phyloP scores from a whole-genome alignment of 148 eudicot species.

The Fagopyrum homotropicum region DNA sequence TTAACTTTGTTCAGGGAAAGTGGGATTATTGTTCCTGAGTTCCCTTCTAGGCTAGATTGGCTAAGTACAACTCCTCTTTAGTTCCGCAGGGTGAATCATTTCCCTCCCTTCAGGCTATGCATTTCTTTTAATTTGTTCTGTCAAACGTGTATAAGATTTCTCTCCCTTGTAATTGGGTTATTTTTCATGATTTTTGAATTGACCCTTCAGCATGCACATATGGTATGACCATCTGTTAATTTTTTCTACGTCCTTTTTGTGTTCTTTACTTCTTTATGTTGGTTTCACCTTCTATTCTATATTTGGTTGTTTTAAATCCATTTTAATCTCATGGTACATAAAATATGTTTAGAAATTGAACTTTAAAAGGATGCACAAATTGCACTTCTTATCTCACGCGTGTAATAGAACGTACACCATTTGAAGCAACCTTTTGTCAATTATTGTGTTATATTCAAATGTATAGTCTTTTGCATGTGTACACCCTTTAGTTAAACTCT shows the following conservation, averaged over 20 bases:
- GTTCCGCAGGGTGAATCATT: conserved; percentile 53
- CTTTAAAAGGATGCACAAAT: neutral
- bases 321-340: neutral
- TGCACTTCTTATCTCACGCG: neutral
- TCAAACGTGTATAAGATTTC: too few species aligned
- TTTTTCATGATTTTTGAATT: too few species aligned
- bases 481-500: conserved; percentile 1
- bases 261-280: too few species aligned
- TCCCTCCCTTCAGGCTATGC: too few species aligned
- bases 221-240: too few species aligned
- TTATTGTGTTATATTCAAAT: neutral
- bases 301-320: neutral
- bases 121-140: neutral
- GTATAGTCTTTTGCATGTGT: neutral
- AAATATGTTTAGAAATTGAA: neutral
- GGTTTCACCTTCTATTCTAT: neutral
- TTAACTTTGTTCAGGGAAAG: conserved; percentile 39
- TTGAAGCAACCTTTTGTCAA: conserved; percentile 1
- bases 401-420: neutral
- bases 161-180: too few species aligned
- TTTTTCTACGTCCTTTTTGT: too few species aligned
- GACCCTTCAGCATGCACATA: too few species aligned
- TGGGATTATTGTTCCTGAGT: conserved; percentile 71
- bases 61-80: conserved; percentile 83
- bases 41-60: conserved; percentile 93